These are phyloP conservation scores for Biscogniauxia sp. DNA, from an alignment of 2,329 filamentous ascomycete species.

Conservation along the genomic window DNA sequence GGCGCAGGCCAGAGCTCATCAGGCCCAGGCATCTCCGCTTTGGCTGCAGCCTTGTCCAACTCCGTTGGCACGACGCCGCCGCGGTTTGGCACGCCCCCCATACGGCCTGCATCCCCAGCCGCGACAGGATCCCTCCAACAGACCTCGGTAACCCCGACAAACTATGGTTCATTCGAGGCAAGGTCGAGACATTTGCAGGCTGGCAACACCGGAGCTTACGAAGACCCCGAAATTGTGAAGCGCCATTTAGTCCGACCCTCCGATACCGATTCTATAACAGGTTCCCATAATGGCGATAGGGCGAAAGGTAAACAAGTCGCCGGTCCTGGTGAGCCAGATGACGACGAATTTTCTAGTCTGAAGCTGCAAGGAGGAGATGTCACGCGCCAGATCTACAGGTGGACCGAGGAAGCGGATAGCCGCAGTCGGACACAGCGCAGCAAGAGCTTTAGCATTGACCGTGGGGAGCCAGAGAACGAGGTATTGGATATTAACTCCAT, in stretches of 20 bases:
- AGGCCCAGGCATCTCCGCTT: slow-evolving; percentile 80
- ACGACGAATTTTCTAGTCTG: slow-evolving; percentile 90
- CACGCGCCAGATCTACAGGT: slow-evolving; percentile 91
- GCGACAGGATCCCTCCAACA: slow-evolving; percentile 44
- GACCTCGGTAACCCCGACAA: slow-evolving; percentile 59
- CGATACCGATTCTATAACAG: slow-evolving; percentile 44
- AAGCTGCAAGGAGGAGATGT: slow-evolving; percentile 92
- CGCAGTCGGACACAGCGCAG: slow-evolving; percentile 70
- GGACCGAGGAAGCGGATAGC: slow-evolving; percentile 84
- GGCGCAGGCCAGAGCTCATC: slow-evolving; percentile 62
- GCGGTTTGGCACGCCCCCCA: slow-evolving; percentile 64
- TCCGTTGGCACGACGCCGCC: slow-evolving; percentile 69
- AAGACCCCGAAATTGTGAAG: slow-evolving; percentile 89
- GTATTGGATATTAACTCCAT: slow-evolving; percentile 85
- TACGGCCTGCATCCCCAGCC: slow-evolving; percentile 57
- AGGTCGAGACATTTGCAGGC: slow-evolving; percentile 50
- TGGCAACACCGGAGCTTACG: slow-evolving; percentile 60
- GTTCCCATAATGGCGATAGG: slow-evolving; percentile 36
- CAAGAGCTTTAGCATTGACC: slow-evolving; percentile 79
- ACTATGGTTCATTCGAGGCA: slow-evolving; percentile 83
- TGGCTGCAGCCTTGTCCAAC: slow-evolving; percentile 82
- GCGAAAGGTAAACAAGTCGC: slow-evolving; percentile 54
- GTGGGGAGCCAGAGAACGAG: slow-evolving; percentile 76
- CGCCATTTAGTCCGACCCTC: slow-evolving; percentile 78
- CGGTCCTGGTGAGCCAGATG: slow-evolving; percentile 43